These are phyloP conservation scores for Funneliformis mosseae DNA, from an alignment of 192 early-diverging fungal species.

Conservation along the genomic window DNA sequence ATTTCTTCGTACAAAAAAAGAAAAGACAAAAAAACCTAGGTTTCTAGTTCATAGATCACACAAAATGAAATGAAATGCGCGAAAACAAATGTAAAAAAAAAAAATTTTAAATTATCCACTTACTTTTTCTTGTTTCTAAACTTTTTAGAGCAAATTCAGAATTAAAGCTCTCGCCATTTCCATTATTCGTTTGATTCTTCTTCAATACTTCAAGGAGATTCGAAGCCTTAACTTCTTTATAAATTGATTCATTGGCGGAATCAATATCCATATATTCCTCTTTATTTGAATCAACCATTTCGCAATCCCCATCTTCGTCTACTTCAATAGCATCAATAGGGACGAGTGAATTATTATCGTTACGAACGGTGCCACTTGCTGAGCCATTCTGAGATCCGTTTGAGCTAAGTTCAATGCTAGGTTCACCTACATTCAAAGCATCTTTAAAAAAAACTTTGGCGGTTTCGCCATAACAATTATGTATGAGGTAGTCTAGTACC, in stretches of 20 bases:
- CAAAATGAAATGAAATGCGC: not conserved
- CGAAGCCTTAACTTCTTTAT: not conserved
- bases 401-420: slow-evolving; percentile 25
- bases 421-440: slow-evolving; percentile 39
- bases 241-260: not conserved
- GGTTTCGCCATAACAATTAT: slow-evolving; percentile 69
- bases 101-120: slow-evolving; percentile 34
- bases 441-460: slow-evolving; percentile 61
- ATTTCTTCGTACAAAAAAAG: slow-evolving; percentile 40
- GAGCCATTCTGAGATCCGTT: slow-evolving; percentile 32
- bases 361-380: slow-evolving; percentile 22
- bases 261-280: slow-evolving; percentile 40
- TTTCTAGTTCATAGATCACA: not conserved
- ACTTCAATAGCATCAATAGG: slow-evolving; percentile 5
- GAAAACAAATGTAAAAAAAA: not conserved
- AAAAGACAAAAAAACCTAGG: not conserved
- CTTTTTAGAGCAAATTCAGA: slow-evolving; percentile 27
- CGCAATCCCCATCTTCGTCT: slow-evolving; percentile 16
- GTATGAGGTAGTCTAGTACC: slow-evolving; percentile 66
- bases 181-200: slow-evolving; percentile 4
- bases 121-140: slow-evolving; percentile 44
- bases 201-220: slow-evolving; percentile 2
- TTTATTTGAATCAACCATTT: slow-evolving; percentile 26
- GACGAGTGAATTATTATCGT: not conserved
- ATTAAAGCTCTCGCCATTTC: slow-evolving; percentile 3